Evolutionary conservation across 192 early-diverging fungal species (phyloP), one percentile per base, ranked within the genome.

Genomic region (Bifiguratus adelaidae): DNA sequence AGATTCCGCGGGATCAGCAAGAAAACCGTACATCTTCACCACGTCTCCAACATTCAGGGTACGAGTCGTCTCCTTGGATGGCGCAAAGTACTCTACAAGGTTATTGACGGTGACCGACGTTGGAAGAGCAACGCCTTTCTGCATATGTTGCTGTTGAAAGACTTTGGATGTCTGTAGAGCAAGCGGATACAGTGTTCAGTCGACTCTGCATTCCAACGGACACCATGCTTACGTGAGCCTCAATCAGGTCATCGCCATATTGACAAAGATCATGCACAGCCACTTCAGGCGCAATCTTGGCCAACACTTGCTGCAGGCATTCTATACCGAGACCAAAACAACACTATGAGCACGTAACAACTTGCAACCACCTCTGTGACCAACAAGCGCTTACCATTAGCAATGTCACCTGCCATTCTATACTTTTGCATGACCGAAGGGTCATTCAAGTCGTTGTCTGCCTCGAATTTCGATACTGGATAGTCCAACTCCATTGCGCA

Each of bases 51-150:
- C 70, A 21, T 67, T 74, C 44, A 96, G 67, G 6, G 73, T 56
- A 30, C 70, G 56, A 53, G 83, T 78, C 33, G 82, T 77, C 24
- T 69, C 72, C 7, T 75, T 49, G 4, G 78, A 47, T 7, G 91
- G 88, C 16, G 88, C 78, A 55, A 71, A 78, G 67, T 88, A 84
- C 54, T 86, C 75, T 33, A 91, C 77, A 30, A 79, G 56, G 50
- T 78, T 73, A 65, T 92, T 91, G 43, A 91, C 73, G 18, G 76
- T 78, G 24, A 96, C 60, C 47, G 81, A 85, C 7, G 93, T 91
- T 23, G 93, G 93, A 48, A 88, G 73, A 20, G 93, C 81, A 38
- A 87, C 74, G 7, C 85, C 85, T 44, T 83, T 80, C 55, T 83
- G 80, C 1, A 76, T 60, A 18, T 34, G 37, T 24, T 54, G 47